These are phyloP conservation scores for Camillea tinctor DNA, from an alignment of 2,329 filamentous ascomycete species.

Conservation along the genomic window DNA sequence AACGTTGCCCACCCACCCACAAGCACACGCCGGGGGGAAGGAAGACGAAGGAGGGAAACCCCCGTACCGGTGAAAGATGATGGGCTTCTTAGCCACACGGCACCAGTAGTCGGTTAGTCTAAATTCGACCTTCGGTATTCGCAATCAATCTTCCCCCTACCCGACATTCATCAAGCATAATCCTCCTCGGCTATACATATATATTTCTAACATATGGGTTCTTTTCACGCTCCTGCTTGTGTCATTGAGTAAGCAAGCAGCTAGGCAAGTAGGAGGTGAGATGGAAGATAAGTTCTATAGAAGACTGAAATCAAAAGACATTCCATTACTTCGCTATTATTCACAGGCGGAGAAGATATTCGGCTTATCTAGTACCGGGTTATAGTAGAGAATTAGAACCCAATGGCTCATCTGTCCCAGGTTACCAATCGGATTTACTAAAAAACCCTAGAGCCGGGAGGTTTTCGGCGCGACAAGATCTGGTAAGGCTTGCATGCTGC, in stretches of 20 bases:
- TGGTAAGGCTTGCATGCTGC: neutral
- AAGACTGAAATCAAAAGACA: neutral
- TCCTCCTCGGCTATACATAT: neutral
- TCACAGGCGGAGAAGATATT: neutral
- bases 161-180: neutral
- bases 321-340: neutral
- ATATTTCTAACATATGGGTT: too few species aligned
- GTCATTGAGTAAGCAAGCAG: too few species aligned
- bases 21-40: neutral
- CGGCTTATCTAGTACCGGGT: neutral
- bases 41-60: neutral
- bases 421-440: neutral
- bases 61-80: constrained; percentile 13
- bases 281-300: neutral
- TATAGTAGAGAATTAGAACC: neutral
- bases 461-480: neutral
- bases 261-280: neutral
- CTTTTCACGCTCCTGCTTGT: too few species aligned
- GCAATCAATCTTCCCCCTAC: neutral
- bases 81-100: neutral
- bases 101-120: neutral
- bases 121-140: neutral
- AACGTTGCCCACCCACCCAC: constrained; percentile 1
- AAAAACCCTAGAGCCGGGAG: neutral
- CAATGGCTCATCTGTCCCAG: neutral